A percentile compares a stretch with the other conserved stretches of the same genome.
phyloP scores from a whole-genome alignment of 1,139 yeast genomes.

The Scheffersomyces lignicola region DNA sequence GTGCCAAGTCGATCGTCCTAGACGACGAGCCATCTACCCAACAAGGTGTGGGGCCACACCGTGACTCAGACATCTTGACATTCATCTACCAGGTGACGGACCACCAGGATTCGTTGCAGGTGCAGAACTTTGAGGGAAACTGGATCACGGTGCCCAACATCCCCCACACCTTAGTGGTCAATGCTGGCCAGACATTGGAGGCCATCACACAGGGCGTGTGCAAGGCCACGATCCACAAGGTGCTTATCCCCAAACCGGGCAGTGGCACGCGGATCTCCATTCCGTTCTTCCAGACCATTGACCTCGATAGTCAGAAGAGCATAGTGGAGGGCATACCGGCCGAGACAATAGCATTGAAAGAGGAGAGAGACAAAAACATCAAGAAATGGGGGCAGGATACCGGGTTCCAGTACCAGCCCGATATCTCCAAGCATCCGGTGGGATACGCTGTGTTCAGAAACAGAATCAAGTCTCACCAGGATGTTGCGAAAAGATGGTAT shows the following conservation, averaged over 20 bases:
- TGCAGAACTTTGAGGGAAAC: slow-evolving; percentile 59
- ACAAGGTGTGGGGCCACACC: slow-evolving; percentile 73
- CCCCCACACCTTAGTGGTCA: slow-evolving; percentile 48
- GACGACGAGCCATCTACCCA: slow-evolving; percentile 45
- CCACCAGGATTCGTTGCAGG: slow-evolving; percentile 54
- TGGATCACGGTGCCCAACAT: slow-evolving; percentile 58
- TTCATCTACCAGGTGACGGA: slow-evolving; percentile 59
- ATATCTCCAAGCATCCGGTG: slow-evolving; percentile 43
- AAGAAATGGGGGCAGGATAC: slow-evolving; percentile 43
- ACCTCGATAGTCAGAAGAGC: slow-evolving; percentile 43
- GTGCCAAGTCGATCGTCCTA: slow-evolving; percentile 26
- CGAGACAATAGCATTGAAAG: slow-evolving; percentile 30
- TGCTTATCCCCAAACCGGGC: slow-evolving; percentile 53
- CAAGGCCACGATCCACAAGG: slow-evolving; percentile 69
- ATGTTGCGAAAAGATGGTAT: slow-evolving; percentile 65
- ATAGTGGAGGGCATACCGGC: slow-evolving; percentile 31
- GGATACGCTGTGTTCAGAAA: slow-evolving; percentile 65
- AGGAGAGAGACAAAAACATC: slow-evolving; percentile 39
- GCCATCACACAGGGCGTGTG: slow-evolving; percentile 55
- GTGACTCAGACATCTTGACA: slow-evolving; percentile 67
- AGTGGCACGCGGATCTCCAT: slow-evolving; percentile 53
- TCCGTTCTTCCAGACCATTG: slow-evolving; percentile 56
- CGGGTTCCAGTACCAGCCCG: slow-evolving; percentile 53
- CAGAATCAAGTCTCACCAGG: slow-evolving; percentile 65
- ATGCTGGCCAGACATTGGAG: slow-evolving; percentile 57